Evolutionary conservation across 805 yeast genomes (phyloP).

Genomic region (Saccharomycopsis fodiens): DNA sequence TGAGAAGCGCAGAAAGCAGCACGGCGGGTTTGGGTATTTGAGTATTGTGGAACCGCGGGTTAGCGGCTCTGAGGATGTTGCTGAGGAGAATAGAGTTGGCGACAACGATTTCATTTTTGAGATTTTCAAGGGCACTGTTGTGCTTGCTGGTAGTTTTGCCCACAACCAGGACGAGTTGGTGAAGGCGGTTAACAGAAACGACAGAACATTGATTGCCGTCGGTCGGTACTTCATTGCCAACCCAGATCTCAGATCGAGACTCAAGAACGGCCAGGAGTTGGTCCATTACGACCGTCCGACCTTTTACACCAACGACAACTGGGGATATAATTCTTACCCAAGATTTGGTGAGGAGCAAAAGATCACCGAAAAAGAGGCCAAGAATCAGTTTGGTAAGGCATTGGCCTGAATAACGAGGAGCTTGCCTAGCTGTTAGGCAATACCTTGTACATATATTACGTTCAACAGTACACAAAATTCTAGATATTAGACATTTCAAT

Average conservation of each 20-base stretch:
- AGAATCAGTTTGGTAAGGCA: background rate
- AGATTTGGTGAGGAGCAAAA: constrained; percentile 22
- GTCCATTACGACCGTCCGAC: constrained; percentile 32
- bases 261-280: constrained; percentile 28
- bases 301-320: constrained; percentile 32
- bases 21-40: no score
- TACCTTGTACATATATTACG: no score
- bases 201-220: constrained; percentile 37
- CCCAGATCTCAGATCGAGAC: constrained; percentile 34
- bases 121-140: constrained; percentile 38
- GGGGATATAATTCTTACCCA: constrained; percentile 30
- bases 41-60: no score
- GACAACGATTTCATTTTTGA: constrained; percentile 33
- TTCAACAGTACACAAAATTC: no score
- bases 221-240: constrained; percentile 33
- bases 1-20: constrained; percentile 20
- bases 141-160: constrained; percentile 35
- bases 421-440: background rate
- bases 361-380: no score
- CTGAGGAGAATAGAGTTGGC: constrained; percentile 26
- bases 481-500: no score
- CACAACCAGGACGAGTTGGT: no score
- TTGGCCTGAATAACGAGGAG: background rate
- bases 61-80: constrained; percentile 25
- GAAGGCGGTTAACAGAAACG: constrained; percentile 29